These are phyloP conservation scores for Diutina sp. DNA, from an alignment of 1,139 yeast genomes.

Conservation along the genomic window DNA sequence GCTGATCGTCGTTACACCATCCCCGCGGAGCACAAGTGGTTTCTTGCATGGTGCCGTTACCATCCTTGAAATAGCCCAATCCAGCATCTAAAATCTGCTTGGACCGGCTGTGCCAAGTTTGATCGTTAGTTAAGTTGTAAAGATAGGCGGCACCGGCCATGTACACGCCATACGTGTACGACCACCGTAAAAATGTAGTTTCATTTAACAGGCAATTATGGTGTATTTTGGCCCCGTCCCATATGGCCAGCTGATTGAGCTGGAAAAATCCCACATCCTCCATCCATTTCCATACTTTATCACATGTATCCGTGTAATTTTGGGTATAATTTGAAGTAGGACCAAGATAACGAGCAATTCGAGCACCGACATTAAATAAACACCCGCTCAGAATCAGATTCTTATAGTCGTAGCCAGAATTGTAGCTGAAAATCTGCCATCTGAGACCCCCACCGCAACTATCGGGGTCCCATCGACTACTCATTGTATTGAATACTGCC, in stretches of 20 bases:
- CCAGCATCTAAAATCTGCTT: slow-evolving; percentile 39
- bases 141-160: slow-evolving; percentile 74
- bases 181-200: slow-evolving; percentile 59
- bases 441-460: slow-evolving; percentile 81
- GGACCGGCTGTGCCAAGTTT: slow-evolving; percentile 55
- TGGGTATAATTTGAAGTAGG: slow-evolving; percentile 19
- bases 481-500: slow-evolving; percentile 84
- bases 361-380: slow-evolving; percentile 75
- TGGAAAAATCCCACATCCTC: slow-evolving; percentile 29
- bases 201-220: slow-evolving; percentile 40
- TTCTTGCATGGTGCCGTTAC: slow-evolving; percentile 51
- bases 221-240: slow-evolving; percentile 67
- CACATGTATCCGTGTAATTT: slow-evolving; percentile 74
- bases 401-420: slow-evolving; percentile 85
- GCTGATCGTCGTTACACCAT: slow-evolving; percentile 76
- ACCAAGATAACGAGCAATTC: slow-evolving; percentile 75
- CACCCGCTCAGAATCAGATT: slow-evolving; percentile 88
- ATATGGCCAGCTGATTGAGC: slow-evolving; percentile 29
- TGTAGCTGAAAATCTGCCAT: slow-evolving; percentile 96
- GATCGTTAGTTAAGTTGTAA: slow-evolving; percentile 60
- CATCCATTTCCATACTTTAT: slow-evolving; percentile 76
- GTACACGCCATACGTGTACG: slow-evolving; percentile 77
- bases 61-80: slow-evolving; percentile 32
- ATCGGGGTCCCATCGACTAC: slow-evolving; percentile 67
- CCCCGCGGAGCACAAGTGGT: slow-evolving; percentile 52